Conservation (phyloP, 129 eudicot genomes). For the Ambrosia artemisiifolia region DNA sequence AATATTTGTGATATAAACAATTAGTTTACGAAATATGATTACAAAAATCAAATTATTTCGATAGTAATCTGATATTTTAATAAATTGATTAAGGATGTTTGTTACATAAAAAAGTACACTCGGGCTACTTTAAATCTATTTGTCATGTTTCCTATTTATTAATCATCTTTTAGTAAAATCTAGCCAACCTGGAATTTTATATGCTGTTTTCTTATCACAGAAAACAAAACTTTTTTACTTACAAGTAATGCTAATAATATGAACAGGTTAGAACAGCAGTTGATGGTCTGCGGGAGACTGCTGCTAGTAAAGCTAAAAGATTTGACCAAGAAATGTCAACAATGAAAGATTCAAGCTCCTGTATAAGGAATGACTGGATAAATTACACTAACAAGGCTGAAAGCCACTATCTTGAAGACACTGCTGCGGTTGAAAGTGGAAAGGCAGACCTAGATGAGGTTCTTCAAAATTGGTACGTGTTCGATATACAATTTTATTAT, state of each 20-base stretch:
- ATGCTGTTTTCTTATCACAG: not conserved
- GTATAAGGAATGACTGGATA: slow-evolving; percentile 60
- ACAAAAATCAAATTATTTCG: not conserved
- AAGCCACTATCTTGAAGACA: slow-evolving; percentile 71
- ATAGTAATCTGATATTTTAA: not conserved
- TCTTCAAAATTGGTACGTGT: slow-evolving; percentile 67
- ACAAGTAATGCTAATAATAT: not conserved
- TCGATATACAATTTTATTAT: not conserved
- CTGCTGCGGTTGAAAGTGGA: slow-evolving; percentile 74
- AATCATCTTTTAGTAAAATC: not conserved
- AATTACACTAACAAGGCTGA: slow-evolving; percentile 58
- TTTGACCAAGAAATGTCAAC: slow-evolving; percentile 83
- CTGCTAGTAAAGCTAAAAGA: slow-evolving; percentile 56
- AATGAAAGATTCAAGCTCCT: slow-evolving; percentile 68
- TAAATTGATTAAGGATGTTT: not conserved
- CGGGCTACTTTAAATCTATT: not conserved
- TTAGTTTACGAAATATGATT: not conserved
- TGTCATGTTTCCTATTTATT: not conserved
- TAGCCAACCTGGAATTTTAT: not conserved
- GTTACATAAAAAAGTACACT: not conserved
- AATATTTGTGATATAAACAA: not conserved
- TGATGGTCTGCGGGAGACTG: slow-evolving; percentile 67
- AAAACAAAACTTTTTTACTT: not conserved
- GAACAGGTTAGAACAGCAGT: slow-evolving; percentile 73
- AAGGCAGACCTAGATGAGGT: slow-evolving; percentile 66